Percentiles rank a stretch among this genome's conserved stretches.
Conservation (phyloP, 768 basidiomycete genomes). For the Peribolospora baueri region DNA sequence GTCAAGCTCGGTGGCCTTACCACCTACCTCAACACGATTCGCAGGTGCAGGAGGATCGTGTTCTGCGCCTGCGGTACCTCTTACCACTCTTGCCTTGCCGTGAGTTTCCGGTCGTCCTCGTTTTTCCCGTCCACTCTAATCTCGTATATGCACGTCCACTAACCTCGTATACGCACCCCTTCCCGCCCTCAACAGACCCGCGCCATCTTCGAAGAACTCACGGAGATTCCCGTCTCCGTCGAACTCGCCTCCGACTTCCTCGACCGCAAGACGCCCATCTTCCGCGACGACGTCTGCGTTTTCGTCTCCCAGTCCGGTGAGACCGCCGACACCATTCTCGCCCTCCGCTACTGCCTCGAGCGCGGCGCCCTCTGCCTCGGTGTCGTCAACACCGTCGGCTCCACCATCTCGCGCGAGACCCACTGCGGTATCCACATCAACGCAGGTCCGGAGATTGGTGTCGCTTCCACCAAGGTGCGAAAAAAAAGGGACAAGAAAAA, state of each 20-base stretch:
- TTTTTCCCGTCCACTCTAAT: background rate
- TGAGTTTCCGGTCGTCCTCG: slow-evolving; percentile 8
- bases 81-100: slow-evolving; percentile 85
- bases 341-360: slow-evolving; percentile 86
- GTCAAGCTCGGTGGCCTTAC: slow-evolving; percentile 90
- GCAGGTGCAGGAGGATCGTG: slow-evolving; percentile 76
- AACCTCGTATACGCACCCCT: background rate
- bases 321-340: slow-evolving; percentile 92
- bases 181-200: slow-evolving; percentile 30
- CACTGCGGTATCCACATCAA: slow-evolving; percentile 99
- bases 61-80: slow-evolving; percentile 97
- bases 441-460: slow-evolving; percentile 94
- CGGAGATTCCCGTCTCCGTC: slow-evolving; percentile 91
- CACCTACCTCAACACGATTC: slow-evolving; percentile 82
- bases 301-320: slow-evolving; percentile 96
- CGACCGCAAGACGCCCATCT: slow-evolving; percentile 96
- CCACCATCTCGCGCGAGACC: slow-evolving; percentile 62
- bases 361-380: slow-evolving; percentile 89
- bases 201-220: slow-evolving; percentile 93
- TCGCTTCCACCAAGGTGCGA: slow-evolving; percentile 80
- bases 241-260: slow-evolving; percentile 96
- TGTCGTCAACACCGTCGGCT: slow-evolving; percentile 96
- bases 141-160: background rate
- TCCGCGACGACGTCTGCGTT: slow-evolving; percentile 90
- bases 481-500: background rate